Percentiles rank a stretch among this genome's conserved stretches.
Conservation (phyloP, 2,329 filamentous ascomycete genomes). For the Trichoderma gracile region DNA sequence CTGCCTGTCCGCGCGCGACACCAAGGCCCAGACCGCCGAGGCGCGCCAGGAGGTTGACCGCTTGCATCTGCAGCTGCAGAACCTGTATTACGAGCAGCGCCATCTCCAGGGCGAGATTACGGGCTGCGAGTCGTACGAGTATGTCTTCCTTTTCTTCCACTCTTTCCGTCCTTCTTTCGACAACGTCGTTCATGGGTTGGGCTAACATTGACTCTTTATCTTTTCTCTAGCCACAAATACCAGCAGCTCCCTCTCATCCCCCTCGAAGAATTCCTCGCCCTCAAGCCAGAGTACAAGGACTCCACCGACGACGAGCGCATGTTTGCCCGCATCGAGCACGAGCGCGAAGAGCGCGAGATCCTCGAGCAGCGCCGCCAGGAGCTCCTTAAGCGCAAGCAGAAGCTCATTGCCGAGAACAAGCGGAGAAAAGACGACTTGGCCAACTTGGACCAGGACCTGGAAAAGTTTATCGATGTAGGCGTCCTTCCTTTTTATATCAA, state of each 20-base stretch:
- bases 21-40: slow-evolving; percentile 83
- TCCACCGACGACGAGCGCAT: slow-evolving; percentile 79
- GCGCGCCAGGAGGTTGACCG: slow-evolving; percentile 88
- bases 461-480: slow-evolving; percentile 86
- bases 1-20: slow-evolving; percentile 77
- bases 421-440: slow-evolving; percentile 90
- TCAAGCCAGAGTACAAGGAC: slow-evolving; percentile 73
- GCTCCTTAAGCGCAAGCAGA: slow-evolving; percentile 65
- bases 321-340: slow-evolving; percentile 87
- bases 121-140: slow-evolving; percentile 91
- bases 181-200: too few relatives aligned
- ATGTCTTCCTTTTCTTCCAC: slow-evolving; percentile 45
- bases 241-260: slow-evolving; percentile 82
- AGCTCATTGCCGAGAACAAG: slow-evolving; percentile 73
- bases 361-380: slow-evolving; percentile 83
- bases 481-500: too few relatives aligned
- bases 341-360: slow-evolving; percentile 78
- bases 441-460: slow-evolving; percentile 86
- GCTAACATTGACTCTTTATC: neutral
- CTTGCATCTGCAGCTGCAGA: slow-evolving; percentile 89
- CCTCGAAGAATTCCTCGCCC: slow-evolving; percentile 74
- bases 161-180: slow-evolving; percentile 34
- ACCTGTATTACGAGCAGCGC: slow-evolving; percentile 93
- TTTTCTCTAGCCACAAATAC: slow-evolving; percentile 72
- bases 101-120: slow-evolving; percentile 87